Percentiles rank a stretch among this genome's conserved stretches.
Conservation (phyloP, 495 filamentous ascomycete genomes). For the Rhizodiscina lignyota region DNA sequence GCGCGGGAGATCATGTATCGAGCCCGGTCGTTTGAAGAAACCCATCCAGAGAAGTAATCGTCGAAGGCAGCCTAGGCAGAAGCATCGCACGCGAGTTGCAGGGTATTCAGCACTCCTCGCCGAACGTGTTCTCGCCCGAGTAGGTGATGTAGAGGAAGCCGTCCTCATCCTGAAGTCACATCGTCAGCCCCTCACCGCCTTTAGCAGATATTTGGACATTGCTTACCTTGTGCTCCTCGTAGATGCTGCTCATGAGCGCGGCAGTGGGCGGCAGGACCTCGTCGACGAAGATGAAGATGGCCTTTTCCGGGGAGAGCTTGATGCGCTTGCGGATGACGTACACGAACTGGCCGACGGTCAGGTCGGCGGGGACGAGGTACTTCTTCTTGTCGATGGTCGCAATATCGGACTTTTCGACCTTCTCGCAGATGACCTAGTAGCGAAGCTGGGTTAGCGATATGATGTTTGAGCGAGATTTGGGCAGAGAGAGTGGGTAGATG, state of each 20-base stretch:
- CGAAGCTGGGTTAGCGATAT: slow-evolving; percentile 6
- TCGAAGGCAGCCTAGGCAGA: too few relatives aligned
- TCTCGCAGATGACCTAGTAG: slow-evolving; percentile 91
- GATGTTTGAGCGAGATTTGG: slow-evolving; percentile 1
- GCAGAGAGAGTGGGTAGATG: slow-evolving; percentile 7
- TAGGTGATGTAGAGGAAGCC: slow-evolving; percentile 63
- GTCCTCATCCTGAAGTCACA: slow-evolving; percentile 30
- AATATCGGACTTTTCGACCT: slow-evolving; percentile 98
- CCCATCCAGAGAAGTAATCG: neutral
- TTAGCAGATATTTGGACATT: neutral
- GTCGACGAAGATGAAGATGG: slow-evolving; percentile 99
- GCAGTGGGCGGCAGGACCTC: slow-evolving; percentile 95
- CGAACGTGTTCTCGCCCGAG: slow-evolving; percentile 99
- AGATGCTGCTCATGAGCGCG: slow-evolving; percentile 97
- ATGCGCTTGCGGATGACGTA: slow-evolving; percentile 99
- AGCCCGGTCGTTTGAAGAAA: neutral
- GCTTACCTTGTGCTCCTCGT: slow-evolving; percentile 81
- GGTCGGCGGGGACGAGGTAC: slow-evolving; percentile 92
- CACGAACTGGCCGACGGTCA: slow-evolving; percentile 99
- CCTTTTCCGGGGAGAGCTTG: slow-evolving; percentile 98
- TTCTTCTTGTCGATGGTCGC: slow-evolving; percentile 99
- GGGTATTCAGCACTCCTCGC: slow-evolving; percentile 26
- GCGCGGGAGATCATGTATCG: neutral
- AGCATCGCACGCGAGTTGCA: too few relatives aligned
- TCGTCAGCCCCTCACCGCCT: neutral